phyloP scores from a whole-genome alignment of 192 early-diverging fungal genomes.

The Borealophlyctis nickersoniae region DNA sequence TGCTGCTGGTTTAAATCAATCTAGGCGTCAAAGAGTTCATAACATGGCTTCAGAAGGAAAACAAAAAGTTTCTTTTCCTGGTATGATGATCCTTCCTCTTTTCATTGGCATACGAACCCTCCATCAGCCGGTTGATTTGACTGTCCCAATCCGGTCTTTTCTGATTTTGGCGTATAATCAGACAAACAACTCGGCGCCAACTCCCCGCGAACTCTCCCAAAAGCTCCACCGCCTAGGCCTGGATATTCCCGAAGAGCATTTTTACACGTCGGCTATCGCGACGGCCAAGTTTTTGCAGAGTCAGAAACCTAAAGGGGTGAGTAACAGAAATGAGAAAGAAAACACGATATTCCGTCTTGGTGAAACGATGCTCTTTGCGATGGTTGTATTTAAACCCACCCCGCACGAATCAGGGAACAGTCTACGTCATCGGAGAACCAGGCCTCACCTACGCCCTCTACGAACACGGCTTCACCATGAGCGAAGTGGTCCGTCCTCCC shows the following conservation, averaged over 20 bases:
- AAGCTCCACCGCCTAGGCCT: constrained; percentile 54
- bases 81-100: constrained; percentile 10
- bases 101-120: neutral
- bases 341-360: too few species aligned
- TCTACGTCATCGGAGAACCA: constrained; percentile 60
- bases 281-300: constrained; percentile 56
- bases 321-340: too few species aligned
- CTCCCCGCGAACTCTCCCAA: constrained; percentile 55
- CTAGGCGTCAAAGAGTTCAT: constrained; percentile 53
- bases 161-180: too few species aligned
- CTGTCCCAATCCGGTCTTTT: neutral
- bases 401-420: constrained; percentile 10
- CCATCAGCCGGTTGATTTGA: neutral
- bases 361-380: too few species aligned
- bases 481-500: constrained; percentile 20
- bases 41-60: constrained; percentile 42
- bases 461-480: constrained; percentile 59
- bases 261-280: constrained; percentile 57
- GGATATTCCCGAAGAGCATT: constrained; percentile 46
- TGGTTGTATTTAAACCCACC: too few species aligned
- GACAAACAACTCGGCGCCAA: constrained; percentile 64
- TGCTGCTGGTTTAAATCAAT: neutral
- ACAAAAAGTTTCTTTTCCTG: constrained; percentile 61
- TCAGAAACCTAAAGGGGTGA: constrained; percentile 46
- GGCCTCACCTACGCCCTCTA: constrained; percentile 58